Conservation (phyloP, 441 rosid species). For the Capsella rubella region DNA sequence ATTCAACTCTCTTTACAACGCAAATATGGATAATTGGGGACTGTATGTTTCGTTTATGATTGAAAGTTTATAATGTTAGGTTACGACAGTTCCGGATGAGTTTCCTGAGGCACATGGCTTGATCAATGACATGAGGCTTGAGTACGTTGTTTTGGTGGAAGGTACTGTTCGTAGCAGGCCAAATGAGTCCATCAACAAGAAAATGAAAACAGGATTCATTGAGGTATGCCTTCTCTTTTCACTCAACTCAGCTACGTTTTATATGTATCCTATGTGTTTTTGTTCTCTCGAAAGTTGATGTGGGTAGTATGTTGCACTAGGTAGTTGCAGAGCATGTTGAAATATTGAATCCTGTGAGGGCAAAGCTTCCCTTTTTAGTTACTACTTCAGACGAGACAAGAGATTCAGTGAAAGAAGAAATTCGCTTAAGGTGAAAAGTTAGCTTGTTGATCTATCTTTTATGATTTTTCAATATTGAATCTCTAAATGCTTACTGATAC, state of each 20-base stretch:
- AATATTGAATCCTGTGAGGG: slow-evolving; percentile 76
- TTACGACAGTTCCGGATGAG: slow-evolving; percentile 74
- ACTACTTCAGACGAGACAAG: slow-evolving; percentile 83
- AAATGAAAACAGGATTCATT: slow-evolving; percentile 85
- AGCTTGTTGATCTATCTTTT: background rate
- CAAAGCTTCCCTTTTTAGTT: slow-evolving; percentile 87
- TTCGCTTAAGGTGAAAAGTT: slow-evolving; percentile 75
- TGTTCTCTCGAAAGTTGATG: slow-evolving; percentile 25
- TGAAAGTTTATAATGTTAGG: slow-evolving; percentile 21
- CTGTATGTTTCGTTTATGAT: slow-evolving; percentile 16
- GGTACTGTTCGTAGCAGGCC: slow-evolving; percentile 84
- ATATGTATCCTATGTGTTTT: slow-evolving; percentile 15
- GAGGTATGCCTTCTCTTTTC: slow-evolving; percentile 60
- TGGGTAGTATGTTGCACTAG: slow-evolving; percentile 47
- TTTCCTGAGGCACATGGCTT: slow-evolving; percentile 83
- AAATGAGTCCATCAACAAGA: slow-evolving; percentile 76
- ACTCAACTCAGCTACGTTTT: slow-evolving; percentile 11
- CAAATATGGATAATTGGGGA: slow-evolving; percentile 18
- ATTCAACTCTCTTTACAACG: background rate
- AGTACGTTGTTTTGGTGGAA: slow-evolving; percentile 83
- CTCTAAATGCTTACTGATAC: slow-evolving; percentile 22
- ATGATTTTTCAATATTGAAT: slow-evolving; percentile 13
- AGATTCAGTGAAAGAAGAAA: slow-evolving; percentile 82
- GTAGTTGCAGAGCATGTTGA: slow-evolving; percentile 90
- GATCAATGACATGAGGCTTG: slow-evolving; percentile 80